Conservation (phyloP, 768 basidiomycete genomes). For the Pulveroboletus ravenelii region DNA sequence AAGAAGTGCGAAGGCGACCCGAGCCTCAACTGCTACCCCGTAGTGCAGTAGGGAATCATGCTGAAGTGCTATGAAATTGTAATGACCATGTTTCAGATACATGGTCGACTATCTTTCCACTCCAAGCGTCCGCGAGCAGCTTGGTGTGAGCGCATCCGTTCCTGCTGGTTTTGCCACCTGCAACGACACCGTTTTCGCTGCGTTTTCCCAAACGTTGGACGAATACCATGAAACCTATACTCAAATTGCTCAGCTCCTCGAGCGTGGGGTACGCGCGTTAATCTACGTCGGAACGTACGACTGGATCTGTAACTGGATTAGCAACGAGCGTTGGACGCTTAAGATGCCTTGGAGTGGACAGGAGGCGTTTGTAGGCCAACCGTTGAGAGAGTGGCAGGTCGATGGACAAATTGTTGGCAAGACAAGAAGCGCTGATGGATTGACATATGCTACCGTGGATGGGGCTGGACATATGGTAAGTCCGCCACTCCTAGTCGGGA, state of each 20-base stretch:
- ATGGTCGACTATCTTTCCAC: slow-evolving; percentile 59
- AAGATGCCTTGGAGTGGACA: slow-evolving; percentile 64
- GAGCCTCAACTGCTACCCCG: slow-evolving; percentile 55
- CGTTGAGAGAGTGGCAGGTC: slow-evolving; percentile 55
- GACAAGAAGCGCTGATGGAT: slow-evolving; percentile 47
- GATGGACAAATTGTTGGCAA: slow-evolving; percentile 43
- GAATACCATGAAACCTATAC: slow-evolving; percentile 20
- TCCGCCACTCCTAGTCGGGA: not conserved
- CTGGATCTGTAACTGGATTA: slow-evolving; percentile 73
- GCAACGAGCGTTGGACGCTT: slow-evolving; percentile 70
- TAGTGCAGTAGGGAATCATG: slow-evolving; percentile 34
- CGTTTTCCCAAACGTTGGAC: slow-evolving; percentile 46
- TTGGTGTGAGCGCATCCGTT: slow-evolving; percentile 54
- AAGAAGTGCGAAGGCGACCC: slow-evolving; percentile 47
- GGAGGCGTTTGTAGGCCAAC: slow-evolving; percentile 40
- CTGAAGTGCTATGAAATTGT: not conserved
- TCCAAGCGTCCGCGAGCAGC: slow-evolving; percentile 41
- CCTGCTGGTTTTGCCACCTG: slow-evolving; percentile 35
- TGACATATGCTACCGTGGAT: slow-evolving; percentile 59
- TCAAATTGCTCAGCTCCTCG: slow-evolving; percentile 48
- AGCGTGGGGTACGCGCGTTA: slow-evolving; percentile 64
- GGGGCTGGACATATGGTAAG: slow-evolving; percentile 72
- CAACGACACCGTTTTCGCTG: slow-evolving; percentile 36
- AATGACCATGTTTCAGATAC: slow-evolving; percentile 31
- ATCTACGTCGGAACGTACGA: slow-evolving; percentile 68